Evolutionary conservation across 495 filamentous ascomycete genomes (phyloP), one percentile per base, ranked within the genome.

Genomic region (Aspergillus campestris): DNA sequence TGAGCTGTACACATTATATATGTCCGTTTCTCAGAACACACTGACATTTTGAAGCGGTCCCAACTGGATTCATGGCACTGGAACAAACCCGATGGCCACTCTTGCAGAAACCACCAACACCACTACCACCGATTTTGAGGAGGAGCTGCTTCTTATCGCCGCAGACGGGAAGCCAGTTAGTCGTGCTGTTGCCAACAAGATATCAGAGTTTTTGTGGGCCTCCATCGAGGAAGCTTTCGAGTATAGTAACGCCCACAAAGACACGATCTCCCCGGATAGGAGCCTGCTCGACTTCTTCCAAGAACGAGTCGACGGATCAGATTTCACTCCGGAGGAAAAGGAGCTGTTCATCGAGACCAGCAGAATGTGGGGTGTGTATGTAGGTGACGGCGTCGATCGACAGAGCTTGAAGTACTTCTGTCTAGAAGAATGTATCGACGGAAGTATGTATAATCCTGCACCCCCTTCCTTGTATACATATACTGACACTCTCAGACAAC

Each of bases 41-140:
- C 43, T 58, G 45, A 55, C 31, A 7, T 45, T 28, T 47, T 10
- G 12, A 32, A 84, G 87, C 14, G 91, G 91, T 6, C 83, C 91
- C 6, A 97, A 96, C 57, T 96, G 91, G 91, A 94, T 95, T 24
- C 91, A 97, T 61, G 92, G 92, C 31, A 84, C 85, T 0, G 74
- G 81, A 1, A 65, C 84, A 39, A 98, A 95, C 58, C 90, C 92
- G 5, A 90, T 98, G 34, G 62, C 85, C 42, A 75, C 84, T 31
- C 72, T 98, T 29, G 89, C 87, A 10, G 73, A 78, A 49, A 65
- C 80, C 54, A 88, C 84, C 0, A 62, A 74, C 3, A 88, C 86
- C 0, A 49, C 62, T 1, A 66, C 78, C 10, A 73, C 81, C 45
- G 70, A 69, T 42, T 66, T 69, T 34, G 79, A 81, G 28, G 77